Evolutionary conservation across 768 basidiomycete genomes (phyloP), one percentile per base, ranked within the genome.

Genomic region (Calocybe cyanea): DNA sequence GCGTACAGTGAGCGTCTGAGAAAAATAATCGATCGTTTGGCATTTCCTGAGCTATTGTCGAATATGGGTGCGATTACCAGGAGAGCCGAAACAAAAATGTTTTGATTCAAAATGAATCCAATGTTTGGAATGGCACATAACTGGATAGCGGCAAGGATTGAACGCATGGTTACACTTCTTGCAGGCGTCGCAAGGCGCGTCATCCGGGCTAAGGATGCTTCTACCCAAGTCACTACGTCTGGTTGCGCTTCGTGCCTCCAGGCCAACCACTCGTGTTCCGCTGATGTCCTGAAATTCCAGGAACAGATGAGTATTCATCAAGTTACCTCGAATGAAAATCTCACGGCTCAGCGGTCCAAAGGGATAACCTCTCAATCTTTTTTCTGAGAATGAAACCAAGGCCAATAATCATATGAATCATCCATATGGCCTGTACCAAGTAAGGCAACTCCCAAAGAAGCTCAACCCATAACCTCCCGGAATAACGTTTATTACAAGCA

Each of bases 401-500:
- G 15, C 14, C 3, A 10, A 11, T 28, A 21, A 31, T 24, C 2
- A 23, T 15, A 4, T 40, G 11, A 7, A 40, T 21, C 9, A 24
- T 20, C 43, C 49, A 50, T 2, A 41, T 2, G 13, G 17, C 5
- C 7, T 45, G 38, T 7, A 41, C 21, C 13, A 45, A 4, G 30
- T 41, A 50, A 14, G 49, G 43, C 1, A 50, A 5, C 7, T 17
- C 32, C 49, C 49, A 50, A 15, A 50, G n/a, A 1, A 50, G 33
- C 24, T 35, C 40, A 11, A 41, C 19, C 49, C 43, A 50, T 35
- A 50, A 43, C 28, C 25, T 41, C 8, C 23, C 18, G 4, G 31
- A 38, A 38, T 41, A 50, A 3, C 2, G 6, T 17, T 30, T 36
- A 35, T 50, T 45, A 24, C 49, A 50, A 30, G 37, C 44, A 9